These are phyloP conservation scores for Trichomonascaceae sp. DNA, from an alignment of 1,139 yeast genomes.

Conservation along the genomic window DNA sequence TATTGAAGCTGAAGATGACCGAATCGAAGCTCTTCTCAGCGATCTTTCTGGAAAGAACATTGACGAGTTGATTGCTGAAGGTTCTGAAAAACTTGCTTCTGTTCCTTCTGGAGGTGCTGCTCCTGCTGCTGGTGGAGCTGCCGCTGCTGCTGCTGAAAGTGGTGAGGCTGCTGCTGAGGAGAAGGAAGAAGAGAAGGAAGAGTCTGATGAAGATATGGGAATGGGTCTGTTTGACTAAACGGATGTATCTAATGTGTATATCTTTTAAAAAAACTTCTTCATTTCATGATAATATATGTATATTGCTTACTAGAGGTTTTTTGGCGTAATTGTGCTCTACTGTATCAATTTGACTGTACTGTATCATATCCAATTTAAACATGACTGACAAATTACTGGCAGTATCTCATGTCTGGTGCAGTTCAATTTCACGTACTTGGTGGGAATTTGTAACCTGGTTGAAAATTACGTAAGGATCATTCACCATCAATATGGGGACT, in stretches of 20 bases:
- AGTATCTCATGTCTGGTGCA: no score
- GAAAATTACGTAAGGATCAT: no score
- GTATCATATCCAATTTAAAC: no score
- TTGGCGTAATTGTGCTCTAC: no score
- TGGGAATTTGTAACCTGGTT: no score
- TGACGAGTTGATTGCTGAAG: conserved; percentile 91
- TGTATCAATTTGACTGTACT: no score
- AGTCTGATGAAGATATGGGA: conserved; percentile 49
- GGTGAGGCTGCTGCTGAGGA: conserved; percentile 69
- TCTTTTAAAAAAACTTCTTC: neutral
- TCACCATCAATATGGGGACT: no score
- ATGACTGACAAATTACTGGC: no score
- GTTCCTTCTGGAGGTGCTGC: conserved; percentile 98
- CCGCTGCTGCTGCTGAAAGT: conserved; percentile 61
- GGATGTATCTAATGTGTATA: neutral
- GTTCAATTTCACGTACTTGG: no score
- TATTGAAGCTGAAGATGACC: conserved; percentile 89
- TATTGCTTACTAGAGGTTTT: no score
- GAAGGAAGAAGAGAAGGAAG: conserved; percentile 59
- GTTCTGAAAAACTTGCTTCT: conserved; percentile 90
- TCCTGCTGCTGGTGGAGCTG: conserved; percentile 63
- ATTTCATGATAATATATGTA: neutral
- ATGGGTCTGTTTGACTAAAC: conserved; percentile 44
- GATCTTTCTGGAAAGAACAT: conserved; percentile 93
- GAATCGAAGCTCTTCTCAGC: conserved; percentile 74